Percentiles rank a stretch among this genome's conserved stretches.
Conservation (phyloP, 2,329 filamentous ascomycete species). For the Cercospora berteroae region DNA sequence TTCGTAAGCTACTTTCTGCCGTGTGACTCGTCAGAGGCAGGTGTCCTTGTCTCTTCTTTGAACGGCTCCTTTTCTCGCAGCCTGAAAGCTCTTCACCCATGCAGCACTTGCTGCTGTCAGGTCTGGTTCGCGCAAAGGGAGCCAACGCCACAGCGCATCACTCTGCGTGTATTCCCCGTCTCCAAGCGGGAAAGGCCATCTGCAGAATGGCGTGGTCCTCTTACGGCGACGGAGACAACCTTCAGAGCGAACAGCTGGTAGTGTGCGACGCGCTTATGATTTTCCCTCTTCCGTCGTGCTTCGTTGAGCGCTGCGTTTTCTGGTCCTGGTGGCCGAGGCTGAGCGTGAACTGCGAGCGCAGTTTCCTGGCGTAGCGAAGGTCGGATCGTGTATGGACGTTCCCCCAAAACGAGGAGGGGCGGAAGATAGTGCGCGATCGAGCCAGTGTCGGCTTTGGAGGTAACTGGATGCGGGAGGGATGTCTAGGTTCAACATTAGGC, state of each 20-base stretch:
- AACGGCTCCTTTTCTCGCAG: neutral
- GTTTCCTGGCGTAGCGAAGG: neutral
- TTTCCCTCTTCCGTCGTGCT: neutral
- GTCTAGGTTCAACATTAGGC: neutral
- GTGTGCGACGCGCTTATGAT: neutral
- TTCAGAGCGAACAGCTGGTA: neutral
- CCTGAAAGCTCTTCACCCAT: neutral
- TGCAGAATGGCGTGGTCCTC: neutral
- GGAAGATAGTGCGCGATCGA: neutral
- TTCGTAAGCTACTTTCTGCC: constrained; percentile 11
- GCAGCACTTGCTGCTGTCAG: neutral
- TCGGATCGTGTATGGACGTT: neutral
- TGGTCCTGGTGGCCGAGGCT: neutral
- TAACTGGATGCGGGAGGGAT: neutral
- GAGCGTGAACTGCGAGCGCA: neutral
- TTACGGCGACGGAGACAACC: neutral
- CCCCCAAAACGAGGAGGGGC: neutral
- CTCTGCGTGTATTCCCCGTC: neutral
- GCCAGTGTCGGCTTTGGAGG: neutral
- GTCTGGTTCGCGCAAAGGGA: neutral
- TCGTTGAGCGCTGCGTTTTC: neutral
- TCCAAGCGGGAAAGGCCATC: neutral
- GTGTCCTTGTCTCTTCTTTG: neutral
- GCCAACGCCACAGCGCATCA: neutral
- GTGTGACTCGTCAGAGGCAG: neutral